These are phyloP conservation scores for Schoenoplectus tabernaemontani DNA, from an alignment of 202 grass and related monocot genomes.

Conservation along the genomic window DNA sequence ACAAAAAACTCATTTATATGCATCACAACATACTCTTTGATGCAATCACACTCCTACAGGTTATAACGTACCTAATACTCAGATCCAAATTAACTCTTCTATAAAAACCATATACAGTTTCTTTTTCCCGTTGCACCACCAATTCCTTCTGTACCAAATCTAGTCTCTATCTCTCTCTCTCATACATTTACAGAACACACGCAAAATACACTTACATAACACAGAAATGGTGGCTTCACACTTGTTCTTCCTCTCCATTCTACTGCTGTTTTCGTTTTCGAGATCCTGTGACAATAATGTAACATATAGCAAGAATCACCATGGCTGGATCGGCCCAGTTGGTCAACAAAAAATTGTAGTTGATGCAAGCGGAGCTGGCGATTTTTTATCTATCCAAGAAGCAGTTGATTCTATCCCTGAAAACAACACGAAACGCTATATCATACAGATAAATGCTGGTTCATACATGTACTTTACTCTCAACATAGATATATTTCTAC, in stretches of 20 bases:
- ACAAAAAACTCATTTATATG: slow-evolving; percentile 24
- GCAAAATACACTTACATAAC: background rate
- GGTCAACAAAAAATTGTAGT: slow-evolving; percentile 54
- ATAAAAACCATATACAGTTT: slow-evolving; percentile 5
- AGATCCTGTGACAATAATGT: slow-evolving; percentile 31
- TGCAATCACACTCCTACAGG: slow-evolving; percentile 17
- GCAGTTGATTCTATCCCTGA: slow-evolving; percentile 71
- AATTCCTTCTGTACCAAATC: background rate
- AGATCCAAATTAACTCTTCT: slow-evolving; percentile 13
- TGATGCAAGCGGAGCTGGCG: slow-evolving; percentile 68
- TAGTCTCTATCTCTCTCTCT: background rate
- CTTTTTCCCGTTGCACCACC: slow-evolving; percentile 1
- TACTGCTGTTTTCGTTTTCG: slow-evolving; percentile 27
- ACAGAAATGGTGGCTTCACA: slow-evolving; percentile 19
- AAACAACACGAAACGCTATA: slow-evolving; percentile 64
- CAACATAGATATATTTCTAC: background rate
- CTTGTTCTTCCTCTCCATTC: slow-evolving; percentile 20
- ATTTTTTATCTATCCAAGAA: slow-evolving; percentile 85
- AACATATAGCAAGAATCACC: slow-evolving; percentile 26
- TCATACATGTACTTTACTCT: slow-evolving; percentile 54
- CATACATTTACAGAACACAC: background rate
- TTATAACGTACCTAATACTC: background rate
- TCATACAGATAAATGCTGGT: slow-evolving; percentile 80
- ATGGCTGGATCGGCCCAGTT: slow-evolving; percentile 42
- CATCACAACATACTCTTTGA: background rate